Conservation (phyloP, 805 yeast species). For the Yarrowia porcina region DNA sequence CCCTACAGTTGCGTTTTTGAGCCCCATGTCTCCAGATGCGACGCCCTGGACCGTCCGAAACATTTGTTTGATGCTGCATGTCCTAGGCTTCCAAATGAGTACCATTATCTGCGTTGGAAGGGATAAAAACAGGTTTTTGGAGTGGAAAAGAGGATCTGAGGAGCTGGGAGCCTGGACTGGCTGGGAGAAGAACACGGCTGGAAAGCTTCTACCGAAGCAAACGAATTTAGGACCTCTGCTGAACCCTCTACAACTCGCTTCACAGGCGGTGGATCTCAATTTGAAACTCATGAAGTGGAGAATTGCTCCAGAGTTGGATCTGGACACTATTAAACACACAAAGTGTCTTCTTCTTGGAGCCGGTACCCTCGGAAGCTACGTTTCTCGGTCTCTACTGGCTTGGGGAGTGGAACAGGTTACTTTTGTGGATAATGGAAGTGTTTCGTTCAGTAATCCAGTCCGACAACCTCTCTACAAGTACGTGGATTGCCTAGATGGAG, state of each 20-base stretch:
- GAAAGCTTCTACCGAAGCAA: conserved; percentile 73
- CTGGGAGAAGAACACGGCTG: conserved; percentile 79
- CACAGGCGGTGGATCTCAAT: conserved; percentile 89
- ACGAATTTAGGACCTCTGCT: conserved; percentile 80
- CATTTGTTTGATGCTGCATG: conserved; percentile 28
- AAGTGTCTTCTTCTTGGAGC: conserved; percentile 84
- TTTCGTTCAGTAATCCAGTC: conserved; percentile 92
- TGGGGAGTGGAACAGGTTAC: conserved; percentile 92
- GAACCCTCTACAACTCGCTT: conserved; percentile 77
- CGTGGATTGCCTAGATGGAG: conserved; percentile 75
- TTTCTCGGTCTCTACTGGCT: conserved; percentile 78
- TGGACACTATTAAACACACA: conserved; percentile 58
- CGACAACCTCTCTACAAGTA: conserved; percentile 84
- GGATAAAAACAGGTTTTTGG: neutral
- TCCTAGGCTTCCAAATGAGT: conserved; percentile 25
- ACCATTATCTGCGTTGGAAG: neutral
- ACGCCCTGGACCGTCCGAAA: conserved; percentile 5
- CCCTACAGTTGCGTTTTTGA: neutral
- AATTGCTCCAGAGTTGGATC: conserved; percentile 73
- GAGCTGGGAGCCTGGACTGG: conserved; percentile 50
- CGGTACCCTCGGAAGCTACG: conserved; percentile 93
- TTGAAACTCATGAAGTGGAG: conserved; percentile 96
- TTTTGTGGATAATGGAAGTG: conserved; percentile 83
- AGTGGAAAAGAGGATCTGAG: conserved; percentile 25
- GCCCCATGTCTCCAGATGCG: neutral